Evolutionary conservation across 1,139 yeast genomes (phyloP), one percentile per base, ranked within the genome.

Genomic region (Kluyveromyces marxianus): DNA sequence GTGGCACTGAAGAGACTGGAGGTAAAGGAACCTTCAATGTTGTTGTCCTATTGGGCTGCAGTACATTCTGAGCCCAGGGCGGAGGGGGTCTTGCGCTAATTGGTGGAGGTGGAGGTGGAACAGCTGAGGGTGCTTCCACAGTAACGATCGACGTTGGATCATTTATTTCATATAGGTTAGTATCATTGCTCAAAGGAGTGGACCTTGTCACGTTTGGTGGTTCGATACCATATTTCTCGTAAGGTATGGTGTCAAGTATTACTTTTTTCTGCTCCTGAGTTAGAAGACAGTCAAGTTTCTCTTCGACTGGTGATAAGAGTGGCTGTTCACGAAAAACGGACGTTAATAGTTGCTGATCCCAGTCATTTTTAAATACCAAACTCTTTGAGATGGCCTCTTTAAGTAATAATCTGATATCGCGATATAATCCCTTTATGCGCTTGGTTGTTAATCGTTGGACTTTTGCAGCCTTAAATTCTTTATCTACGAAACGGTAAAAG

Each of bases 61-160:
- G 21, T 14, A 32, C 34, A 10, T 33, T 33, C 33, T 10, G 25
- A 25, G 38, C 43, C 43, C 43, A 40, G 2, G 43, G 43, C 8
- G 43, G 43, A 7, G 37, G 21, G 1, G 38, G 38, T 21, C 43
- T 40, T 8, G 31, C 7, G 26, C 36, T 38, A n/a, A 35, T 33
- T 3, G 44, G 47, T 26, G 45, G 49, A 3, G 48, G 50, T 10
- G 50, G 50, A 14, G 48, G 50, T 8, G 48, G 50, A 25, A 46
- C 39, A 6, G 14, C 35, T 2, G 39, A 36, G 7, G 8, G 26
- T n/a, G 38, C 30, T 25, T 37, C 40, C 7, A 37, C 27, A n/a
- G 38, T 40, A 3, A 40, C 37, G 5, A 40, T 40, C 3, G 43
- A 34, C 2, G 25, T 34, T 4, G 38, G 33, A 27, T 26, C 33